Evolutionary conservation across 2,329 filamentous ascomycete genomes (phyloP).

Genomic region (Fusarium multiceps): DNA sequence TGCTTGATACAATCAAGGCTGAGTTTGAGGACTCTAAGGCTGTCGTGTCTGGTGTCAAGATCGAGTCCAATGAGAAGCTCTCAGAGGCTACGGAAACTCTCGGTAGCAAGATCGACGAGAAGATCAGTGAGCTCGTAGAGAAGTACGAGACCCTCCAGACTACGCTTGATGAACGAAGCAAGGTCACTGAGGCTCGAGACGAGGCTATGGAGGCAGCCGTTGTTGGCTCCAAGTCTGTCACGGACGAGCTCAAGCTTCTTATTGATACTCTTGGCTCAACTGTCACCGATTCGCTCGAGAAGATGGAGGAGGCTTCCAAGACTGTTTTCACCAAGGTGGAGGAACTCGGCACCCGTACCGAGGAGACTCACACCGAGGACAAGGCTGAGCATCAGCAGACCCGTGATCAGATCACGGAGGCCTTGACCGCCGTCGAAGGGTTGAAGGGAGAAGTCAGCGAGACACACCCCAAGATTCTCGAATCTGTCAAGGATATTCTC

Average conservation of each 20-base stretch:
- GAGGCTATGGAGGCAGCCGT: slow-evolving; percentile 79
- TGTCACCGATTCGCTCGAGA: slow-evolving; percentile 85
- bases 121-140: slow-evolving; percentile 79
- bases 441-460: slow-evolving; percentile 84
- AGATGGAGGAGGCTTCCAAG: slow-evolving; percentile 87
- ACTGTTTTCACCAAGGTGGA: slow-evolving; percentile 87
- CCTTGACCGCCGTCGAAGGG: slow-evolving; percentile 76
- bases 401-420: slow-evolving; percentile 81
- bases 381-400: slow-evolving; percentile 86
- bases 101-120: slow-evolving; percentile 69
- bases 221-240: slow-evolving; percentile 78
- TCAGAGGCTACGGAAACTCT: slow-evolving; percentile 67
- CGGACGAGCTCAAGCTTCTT: slow-evolving; percentile 87
- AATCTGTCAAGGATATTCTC: slow-evolving; percentile 87
- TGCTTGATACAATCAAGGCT: slow-evolving; percentile 79
- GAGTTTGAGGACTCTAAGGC: slow-evolving; percentile 90
- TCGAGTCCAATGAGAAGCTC: slow-evolving; percentile 85
- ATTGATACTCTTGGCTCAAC: slow-evolving; percentile 86
- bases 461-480: slow-evolving; percentile 88
- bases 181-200: slow-evolving; percentile 78
- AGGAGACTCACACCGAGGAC: slow-evolving; percentile 77
- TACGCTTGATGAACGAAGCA: slow-evolving; percentile 77
- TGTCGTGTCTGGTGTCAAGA: slow-evolving; percentile 80
- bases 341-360: slow-evolving; percentile 78
- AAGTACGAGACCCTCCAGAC: slow-evolving; percentile 91